phyloP scores from a whole-genome alignment of 1,284 basidiomycete genomes.

The Malassezia psittaci region DNA sequence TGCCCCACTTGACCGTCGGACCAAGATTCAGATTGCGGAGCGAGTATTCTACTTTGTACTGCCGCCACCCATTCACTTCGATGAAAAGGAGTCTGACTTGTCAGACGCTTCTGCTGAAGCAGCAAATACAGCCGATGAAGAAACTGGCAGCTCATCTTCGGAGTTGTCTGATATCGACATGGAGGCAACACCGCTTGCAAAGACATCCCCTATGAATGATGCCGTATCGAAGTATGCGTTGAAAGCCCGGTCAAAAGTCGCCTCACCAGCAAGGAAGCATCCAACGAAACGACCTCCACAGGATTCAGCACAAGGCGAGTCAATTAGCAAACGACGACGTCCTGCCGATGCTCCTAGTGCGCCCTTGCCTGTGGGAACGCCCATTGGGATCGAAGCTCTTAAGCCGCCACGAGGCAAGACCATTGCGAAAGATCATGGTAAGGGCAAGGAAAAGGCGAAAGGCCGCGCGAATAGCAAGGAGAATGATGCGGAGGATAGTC shows the following conservation, averaged over 20 bases:
- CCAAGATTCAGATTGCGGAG: constrained; percentile 95
- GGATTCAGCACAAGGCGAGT: constrained; percentile 7
- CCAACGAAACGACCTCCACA: constrained; percentile 22
- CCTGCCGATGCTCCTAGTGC: background rate
- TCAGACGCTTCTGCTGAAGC: constrained; percentile 1
- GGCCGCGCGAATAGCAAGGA: too few relatives aligned
- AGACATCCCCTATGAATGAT: background rate
- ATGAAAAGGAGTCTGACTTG: constrained; percentile 1
- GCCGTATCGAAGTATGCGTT: constrained; percentile 8
- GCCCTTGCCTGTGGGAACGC: constrained; percentile 36
- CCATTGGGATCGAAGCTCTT: constrained; percentile 38
- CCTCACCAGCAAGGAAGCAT: constrained; percentile 14
- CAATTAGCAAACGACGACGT: constrained; percentile 8
- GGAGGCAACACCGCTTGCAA: background rate
- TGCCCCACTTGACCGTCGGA: constrained; percentile 59
- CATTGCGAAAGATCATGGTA: background rate
- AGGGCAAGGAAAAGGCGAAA: background rate
- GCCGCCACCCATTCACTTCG: constrained; percentile 51
- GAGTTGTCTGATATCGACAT: constrained; percentile 23
- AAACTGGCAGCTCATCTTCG: constrained; percentile 5
- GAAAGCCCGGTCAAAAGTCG: constrained; percentile 12
- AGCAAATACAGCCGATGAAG: constrained; percentile 24
- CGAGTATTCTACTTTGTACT: constrained; percentile 93
- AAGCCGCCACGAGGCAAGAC: background rate
- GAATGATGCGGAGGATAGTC: too few relatives aligned